A percentile compares a stretch with the other conserved stretches of the same genome.
Conservation (phyloP, 805 yeast genomes). For the Sungouiozyma intestinalis region DNA sequence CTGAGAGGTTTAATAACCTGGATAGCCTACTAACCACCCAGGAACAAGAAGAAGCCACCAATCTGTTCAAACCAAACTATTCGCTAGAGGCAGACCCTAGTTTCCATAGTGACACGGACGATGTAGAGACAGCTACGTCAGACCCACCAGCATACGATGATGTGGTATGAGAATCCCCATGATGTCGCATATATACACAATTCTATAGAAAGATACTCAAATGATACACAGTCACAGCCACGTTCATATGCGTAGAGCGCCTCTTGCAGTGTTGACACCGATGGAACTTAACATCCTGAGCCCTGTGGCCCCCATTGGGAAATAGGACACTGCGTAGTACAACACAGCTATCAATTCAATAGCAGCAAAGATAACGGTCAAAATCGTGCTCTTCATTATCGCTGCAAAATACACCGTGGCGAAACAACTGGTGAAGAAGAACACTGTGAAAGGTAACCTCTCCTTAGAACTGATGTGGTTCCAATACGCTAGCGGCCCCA, state of each 20-base stretch:
- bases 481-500: conserved; percentile 80
- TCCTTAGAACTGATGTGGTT: conserved; percentile 64
- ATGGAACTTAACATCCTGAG: conserved; percentile 44
- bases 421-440: conserved; percentile 72
- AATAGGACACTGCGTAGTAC: conserved; percentile 83
- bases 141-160: not conserved
- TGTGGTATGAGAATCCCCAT: not conserved
- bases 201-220: not conserved
- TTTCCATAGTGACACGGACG: not conserved
- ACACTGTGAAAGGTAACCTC: conserved; percentile 67
- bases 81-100: not conserved
- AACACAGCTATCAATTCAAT: conserved; percentile 78
- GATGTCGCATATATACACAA: conserved; percentile 1
- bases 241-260: conserved; percentile 25
- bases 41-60: conserved; percentile 4
- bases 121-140: not conserved
- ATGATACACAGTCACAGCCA: not conserved
- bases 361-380: conserved; percentile 66
- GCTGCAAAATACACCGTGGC: conserved; percentile 73
- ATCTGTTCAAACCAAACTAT: conserved; percentile 2
- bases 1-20: conserved; percentile 11
- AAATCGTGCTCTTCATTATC: conserved; percentile 51
- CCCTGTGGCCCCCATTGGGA: conserved; percentile 90
- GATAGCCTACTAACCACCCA: conserved; percentile 11
- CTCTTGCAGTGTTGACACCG: conserved; percentile 46